Conservation (phyloP, 192 early-diverging fungal species). For the Polychytrium aggregatum region DNA sequence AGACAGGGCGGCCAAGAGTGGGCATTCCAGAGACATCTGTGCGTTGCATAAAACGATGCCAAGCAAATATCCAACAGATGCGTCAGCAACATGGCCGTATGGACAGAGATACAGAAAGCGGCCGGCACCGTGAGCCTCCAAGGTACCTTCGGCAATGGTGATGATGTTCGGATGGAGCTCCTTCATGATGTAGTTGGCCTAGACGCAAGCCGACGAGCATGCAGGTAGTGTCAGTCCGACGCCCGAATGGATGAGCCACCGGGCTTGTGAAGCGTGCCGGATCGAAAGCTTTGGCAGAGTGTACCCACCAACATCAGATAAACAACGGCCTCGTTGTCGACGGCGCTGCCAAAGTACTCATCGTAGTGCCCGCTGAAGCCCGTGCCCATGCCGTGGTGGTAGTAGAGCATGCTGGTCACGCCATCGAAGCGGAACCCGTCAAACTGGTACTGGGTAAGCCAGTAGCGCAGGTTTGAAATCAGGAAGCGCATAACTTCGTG, state of each 20-base stretch:
- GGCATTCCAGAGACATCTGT: constrained; percentile 98
- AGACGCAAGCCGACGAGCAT: too few species aligned
- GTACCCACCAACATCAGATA: constrained; percentile 70
- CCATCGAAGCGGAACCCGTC: constrained; percentile 99
- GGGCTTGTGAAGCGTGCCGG: too few species aligned
- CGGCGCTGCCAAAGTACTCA: constrained; percentile 80
- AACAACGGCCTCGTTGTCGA: constrained; percentile 74
- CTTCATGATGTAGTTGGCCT: constrained; percentile 75
- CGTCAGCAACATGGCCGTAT: too few species aligned
- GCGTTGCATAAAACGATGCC: background rate
- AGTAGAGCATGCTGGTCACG: constrained; percentile 93
- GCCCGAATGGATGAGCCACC: too few species aligned
- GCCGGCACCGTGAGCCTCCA: too few species aligned
- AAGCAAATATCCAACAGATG: background rate
- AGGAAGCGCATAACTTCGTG: constrained; percentile 89
- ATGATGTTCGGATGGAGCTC: constrained; percentile 65
- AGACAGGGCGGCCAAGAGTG: constrained; percentile 73
- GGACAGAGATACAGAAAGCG: background rate
- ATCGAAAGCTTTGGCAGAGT: background rate
- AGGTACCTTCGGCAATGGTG: constrained; percentile 88
- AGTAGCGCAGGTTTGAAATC: constrained; percentile 89
- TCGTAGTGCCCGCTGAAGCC: constrained; percentile 88
- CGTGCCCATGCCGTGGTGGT: constrained; percentile 87
- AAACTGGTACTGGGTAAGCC: constrained; percentile 78
- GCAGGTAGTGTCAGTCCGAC: too few species aligned